Evolutionary conservation across 177 flowering plant species (phyloP).

Genomic region (Vitis hybrid): DNA sequence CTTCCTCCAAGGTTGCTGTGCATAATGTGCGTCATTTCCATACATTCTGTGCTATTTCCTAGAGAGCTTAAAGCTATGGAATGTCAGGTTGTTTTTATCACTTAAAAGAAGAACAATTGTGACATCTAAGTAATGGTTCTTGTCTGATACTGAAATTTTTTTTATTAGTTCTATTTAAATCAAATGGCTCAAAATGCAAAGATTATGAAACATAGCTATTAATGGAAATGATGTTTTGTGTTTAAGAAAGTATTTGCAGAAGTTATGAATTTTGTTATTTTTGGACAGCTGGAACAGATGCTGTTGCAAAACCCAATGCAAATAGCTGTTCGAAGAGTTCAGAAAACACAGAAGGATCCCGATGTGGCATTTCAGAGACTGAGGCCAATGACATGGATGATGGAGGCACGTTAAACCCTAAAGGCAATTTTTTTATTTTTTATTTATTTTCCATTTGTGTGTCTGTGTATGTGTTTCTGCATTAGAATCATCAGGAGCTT

Average conservation of each 20-base stretch:
- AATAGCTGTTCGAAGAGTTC: slow-evolving; percentile 26
- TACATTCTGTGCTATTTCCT: too few species aligned
- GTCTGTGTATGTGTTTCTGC: too few species aligned
- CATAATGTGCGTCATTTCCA: too few species aligned
- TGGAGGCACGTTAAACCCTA: slow-evolving; percentile 22
- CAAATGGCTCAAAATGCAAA: not conserved
- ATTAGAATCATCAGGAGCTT: too few species aligned
- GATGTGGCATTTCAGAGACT: slow-evolving; percentile 23
- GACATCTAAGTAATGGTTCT: too few species aligned
- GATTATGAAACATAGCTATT: not conserved
- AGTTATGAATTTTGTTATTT: not conserved
- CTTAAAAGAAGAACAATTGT: too few species aligned
- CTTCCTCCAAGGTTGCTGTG: too few species aligned
- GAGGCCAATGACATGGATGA: slow-evolving; percentile 26
- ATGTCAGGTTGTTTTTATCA: too few species aligned
- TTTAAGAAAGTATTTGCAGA: too few species aligned
- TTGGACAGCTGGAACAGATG: slow-evolving; percentile 24
- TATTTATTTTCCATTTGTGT: not conserved
- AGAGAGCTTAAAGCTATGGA: too few species aligned
- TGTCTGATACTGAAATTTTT: too few species aligned
- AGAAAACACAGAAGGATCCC: slow-evolving; percentile 20
- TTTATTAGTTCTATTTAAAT: too few species aligned
- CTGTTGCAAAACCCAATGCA: slow-evolving; percentile 20
- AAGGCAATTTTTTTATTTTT: slow-evolving; percentile 24
- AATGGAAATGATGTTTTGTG: not conserved